Conservation (phyloP, 2,329 filamentous ascomycete species). For the Aspergillus pseudonomiae region DNA sequence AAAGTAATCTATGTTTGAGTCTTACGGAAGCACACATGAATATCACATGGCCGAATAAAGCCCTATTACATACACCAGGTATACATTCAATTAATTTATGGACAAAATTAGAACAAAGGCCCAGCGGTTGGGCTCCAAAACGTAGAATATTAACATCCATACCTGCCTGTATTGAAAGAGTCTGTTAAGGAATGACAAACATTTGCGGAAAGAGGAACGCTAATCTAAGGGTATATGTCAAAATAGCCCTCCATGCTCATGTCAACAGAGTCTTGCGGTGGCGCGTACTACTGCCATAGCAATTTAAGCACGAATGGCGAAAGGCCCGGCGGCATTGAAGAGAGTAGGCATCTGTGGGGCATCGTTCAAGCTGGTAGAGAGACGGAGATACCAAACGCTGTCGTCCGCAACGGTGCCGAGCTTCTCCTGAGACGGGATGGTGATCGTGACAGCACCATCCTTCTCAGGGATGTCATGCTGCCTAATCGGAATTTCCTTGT, state of each 20-base stretch:
- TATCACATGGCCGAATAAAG: background rate
- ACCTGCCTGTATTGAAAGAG: background rate
- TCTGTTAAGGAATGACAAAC: background rate
- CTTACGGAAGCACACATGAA: background rate
- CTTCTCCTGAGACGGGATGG: conserved; percentile 27
- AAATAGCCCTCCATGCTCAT: background rate
- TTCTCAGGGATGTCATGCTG: conserved; percentile 20
- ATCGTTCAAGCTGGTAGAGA: conserved; percentile 24
- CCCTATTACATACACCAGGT: background rate
- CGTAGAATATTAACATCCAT: background rate
- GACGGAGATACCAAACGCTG: conserved; percentile 33
- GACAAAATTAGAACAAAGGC: background rate
- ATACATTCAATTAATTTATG: background rate
- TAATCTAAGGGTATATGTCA: background rate
- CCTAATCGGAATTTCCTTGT: conserved; percentile 25
- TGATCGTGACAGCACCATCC: conserved; percentile 25
- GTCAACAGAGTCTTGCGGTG: background rate
- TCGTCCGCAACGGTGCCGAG: conserved; percentile 28
- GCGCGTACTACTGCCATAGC: background rate
- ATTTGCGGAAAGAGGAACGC: background rate
- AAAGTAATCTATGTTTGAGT: background rate
- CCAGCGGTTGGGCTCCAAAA: background rate
- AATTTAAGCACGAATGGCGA: conserved; percentile 26
- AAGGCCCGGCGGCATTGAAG: conserved; percentile 33
- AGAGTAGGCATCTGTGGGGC: conserved; percentile 36